These are phyloP conservation scores for Trypanosoma melophagium DNA, from an alignment of 208 protist genomes.

Conservation along the genomic window DNA sequence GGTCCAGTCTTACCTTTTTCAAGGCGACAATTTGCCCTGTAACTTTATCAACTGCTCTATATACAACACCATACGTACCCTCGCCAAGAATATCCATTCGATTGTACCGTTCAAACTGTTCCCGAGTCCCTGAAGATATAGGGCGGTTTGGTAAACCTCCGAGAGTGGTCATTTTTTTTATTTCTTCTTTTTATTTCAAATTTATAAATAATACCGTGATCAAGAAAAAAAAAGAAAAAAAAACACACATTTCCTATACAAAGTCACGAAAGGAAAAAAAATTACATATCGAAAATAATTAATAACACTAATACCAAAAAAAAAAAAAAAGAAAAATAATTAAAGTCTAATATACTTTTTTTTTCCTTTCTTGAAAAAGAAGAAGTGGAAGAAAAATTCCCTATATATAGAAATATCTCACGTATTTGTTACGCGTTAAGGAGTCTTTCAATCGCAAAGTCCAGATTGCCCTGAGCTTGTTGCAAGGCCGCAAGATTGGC, in stretches of 20 bases:
- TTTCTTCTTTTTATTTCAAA: conserved; percentile 19
- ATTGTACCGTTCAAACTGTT: conserved; percentile 86
- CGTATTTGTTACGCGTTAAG: conserved; percentile 44
- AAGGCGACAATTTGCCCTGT: conserved; percentile 93
- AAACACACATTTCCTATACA: conserved; percentile 7
- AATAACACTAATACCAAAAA: background rate
- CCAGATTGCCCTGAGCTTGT: conserved; percentile 83
- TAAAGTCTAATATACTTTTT: background rate
- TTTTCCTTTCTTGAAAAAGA: background rate
- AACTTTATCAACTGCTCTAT: conserved; percentile 80
- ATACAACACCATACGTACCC: conserved; percentile 93
- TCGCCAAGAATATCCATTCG: conserved; percentile 89
- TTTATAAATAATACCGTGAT: background rate
- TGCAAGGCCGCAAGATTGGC: conserved; percentile 90
- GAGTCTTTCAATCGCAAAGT: conserved; percentile 88
- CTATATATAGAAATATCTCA: conserved; percentile 6
- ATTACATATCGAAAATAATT: conserved; percentile 5
- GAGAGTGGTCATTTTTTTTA: conserved; percentile 51
- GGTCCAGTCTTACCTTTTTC: conserved; percentile 97
- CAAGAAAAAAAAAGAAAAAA: conserved; percentile 24
- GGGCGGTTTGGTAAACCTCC: conserved; percentile 34
- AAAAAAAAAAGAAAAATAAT: conserved; percentile 4
- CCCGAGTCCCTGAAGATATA: conserved; percentile 34
- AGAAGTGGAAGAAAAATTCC: conserved; percentile 16
- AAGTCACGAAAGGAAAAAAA: conserved; percentile 22